Evolutionary conservation across 208 protist species (phyloP).

Genomic region (Trypanosoma mega): DNA sequence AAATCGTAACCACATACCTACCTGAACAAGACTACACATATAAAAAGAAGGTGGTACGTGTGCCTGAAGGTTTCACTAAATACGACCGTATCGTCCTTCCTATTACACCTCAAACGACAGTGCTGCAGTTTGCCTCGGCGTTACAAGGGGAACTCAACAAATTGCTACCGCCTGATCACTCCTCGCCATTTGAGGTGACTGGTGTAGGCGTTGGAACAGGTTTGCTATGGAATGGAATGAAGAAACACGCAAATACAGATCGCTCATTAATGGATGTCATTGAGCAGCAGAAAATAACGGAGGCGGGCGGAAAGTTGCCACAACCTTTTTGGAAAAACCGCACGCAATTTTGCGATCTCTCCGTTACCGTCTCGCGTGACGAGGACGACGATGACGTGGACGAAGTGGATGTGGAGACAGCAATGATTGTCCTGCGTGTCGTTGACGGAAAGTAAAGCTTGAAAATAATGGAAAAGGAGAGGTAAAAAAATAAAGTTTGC

Average conservation of each 20-base stretch:
- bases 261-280: slow-evolving; percentile 76
- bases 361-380: slow-evolving; percentile 63
- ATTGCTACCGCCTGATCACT: slow-evolving; percentile 31
- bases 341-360: slow-evolving; percentile 76
- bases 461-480: neutral
- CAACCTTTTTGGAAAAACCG: slow-evolving; percentile 79
- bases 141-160: slow-evolving; percentile 58
- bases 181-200: slow-evolving; percentile 64
- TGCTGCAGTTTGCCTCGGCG: slow-evolving; percentile 56
- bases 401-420: slow-evolving; percentile 82
- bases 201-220: slow-evolving; percentile 84
- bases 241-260: slow-evolving; percentile 73
- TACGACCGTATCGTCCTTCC: slow-evolving; percentile 78
- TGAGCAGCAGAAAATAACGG: slow-evolving; percentile 69
- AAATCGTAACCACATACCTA: slow-evolving; percentile 70
- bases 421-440: slow-evolving; percentile 67
- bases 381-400: slow-evolving; percentile 76
- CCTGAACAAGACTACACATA: slow-evolving; percentile 90
- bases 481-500: slow-evolving; percentile 3
- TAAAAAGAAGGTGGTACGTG: slow-evolving; percentile 75
- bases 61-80: slow-evolving; percentile 87
- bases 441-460: neutral
- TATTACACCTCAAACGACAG: slow-evolving; percentile 62
- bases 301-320: slow-evolving; percentile 45
- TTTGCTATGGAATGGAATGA: slow-evolving; percentile 78